These are phyloP conservation scores for Lactifluus pinguis DNA, from an alignment of 768 basidiomycete genomes.

Conservation along the genomic window DNA sequence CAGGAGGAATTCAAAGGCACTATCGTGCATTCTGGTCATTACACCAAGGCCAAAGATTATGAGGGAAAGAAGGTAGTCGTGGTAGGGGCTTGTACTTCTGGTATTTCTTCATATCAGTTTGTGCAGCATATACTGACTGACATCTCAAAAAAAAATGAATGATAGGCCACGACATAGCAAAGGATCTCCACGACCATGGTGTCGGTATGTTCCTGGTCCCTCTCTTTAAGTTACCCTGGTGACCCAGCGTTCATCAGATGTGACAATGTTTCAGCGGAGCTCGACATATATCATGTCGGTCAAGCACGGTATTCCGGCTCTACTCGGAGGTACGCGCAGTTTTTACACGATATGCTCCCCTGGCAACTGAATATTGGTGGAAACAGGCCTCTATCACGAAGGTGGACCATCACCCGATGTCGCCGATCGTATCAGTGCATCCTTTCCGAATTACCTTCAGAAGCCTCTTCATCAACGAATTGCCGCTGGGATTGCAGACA, in stretches of 20 bases:
- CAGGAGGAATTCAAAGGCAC: slow-evolving; percentile 25
- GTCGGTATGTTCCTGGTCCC: slow-evolving; percentile 13
- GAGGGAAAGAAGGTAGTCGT: slow-evolving; percentile 34
- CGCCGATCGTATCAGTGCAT: slow-evolving; percentile 46
- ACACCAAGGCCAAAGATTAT: slow-evolving; percentile 25
- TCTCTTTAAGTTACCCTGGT: neutral
- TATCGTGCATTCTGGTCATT: slow-evolving; percentile 26
- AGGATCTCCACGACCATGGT: slow-evolving; percentile 25
- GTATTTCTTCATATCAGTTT: neutral
- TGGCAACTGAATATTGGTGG: neutral
- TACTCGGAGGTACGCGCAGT: slow-evolving; percentile 12
- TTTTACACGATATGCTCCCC: neutral
- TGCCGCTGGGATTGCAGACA: slow-evolving; percentile 38
- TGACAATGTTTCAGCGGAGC: slow-evolving; percentile 27
- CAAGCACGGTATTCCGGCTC: slow-evolving; percentile 17
- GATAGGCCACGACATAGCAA: slow-evolving; percentile 28
- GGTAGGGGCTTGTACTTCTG: slow-evolving; percentile 30
- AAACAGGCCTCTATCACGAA: slow-evolving; percentile 13
- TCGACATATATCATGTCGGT: slow-evolving; percentile 30
- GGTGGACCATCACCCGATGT: slow-evolving; percentile 30
- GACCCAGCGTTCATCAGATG: slow-evolving; percentile 13
- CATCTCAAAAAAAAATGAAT: neutral
- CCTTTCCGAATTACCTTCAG: slow-evolving; percentile 24
- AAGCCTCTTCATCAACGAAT: slow-evolving; percentile 29
- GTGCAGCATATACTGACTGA: neutral